Base-by-base conservation (phyloP, 2,329 filamentous ascomycete genomes). In the Colletotrichum siamense region DNA sequence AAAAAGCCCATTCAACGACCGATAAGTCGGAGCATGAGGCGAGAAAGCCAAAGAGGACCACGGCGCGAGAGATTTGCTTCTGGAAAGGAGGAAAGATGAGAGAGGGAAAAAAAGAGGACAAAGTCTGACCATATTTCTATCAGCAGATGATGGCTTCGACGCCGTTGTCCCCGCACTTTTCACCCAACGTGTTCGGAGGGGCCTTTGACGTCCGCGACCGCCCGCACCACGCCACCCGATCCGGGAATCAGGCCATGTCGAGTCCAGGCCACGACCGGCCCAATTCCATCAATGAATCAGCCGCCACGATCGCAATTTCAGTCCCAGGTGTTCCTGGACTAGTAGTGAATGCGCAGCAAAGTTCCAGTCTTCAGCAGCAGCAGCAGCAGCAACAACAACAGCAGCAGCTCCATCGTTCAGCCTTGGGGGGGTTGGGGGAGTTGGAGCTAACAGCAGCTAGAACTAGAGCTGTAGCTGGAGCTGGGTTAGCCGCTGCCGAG, bases 91-190 rank as follows among this genome's bases (percentile, higher is more conserved):
- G 28, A 36, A 22, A 36, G 24, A 68, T 12, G 39, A 52, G 36
- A 39, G 16, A 44, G n/a, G 49, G 16, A 22, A 49, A 62, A 62
- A 52, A 28, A 57, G 22, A 55, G 39, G 61, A 32, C 57, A 66
- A 73, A 36, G 65, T 69, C 70, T 76, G 71, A 76, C 71, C 59
- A 74, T 69, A 69, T 74, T 65, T 76, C 64, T 69, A 71, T 75
- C 72, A 77, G 75, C 75, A 77, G 75, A 69, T 75, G 55, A 75
- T 77, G 68, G 72, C 75, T 24, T 71, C 68, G 67, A 64, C 68
- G 62, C 57, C 75, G 67, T 49, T 77, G 34, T 68, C 75, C 62
- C 72, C 75, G 72, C 71, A 75, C 62, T 75, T 75, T 49, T 44
- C 62, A 36, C 72, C 75, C 63, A 63, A 57, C 24, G 28, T 61